Conservation (phyloP, 163 green algal species). For the Volvox carteri region DNA sequence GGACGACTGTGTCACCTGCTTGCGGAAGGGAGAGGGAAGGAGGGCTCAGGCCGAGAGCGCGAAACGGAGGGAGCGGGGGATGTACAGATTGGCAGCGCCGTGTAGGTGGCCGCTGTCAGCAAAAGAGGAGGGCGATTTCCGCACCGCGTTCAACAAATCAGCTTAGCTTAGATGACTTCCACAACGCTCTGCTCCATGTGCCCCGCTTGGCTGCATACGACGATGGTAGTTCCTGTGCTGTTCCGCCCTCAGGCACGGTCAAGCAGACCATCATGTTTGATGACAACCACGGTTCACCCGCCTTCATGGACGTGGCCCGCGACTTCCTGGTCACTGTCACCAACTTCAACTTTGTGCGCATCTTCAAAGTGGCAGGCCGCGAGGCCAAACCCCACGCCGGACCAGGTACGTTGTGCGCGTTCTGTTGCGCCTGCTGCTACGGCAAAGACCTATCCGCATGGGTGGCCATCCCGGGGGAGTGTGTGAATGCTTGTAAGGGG, state of each 20-base stretch:
- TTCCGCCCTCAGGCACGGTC: constrained; percentile 39
- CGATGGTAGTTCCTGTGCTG: no score
- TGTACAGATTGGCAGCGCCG: background rate
- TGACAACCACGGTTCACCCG: constrained; percentile 63
- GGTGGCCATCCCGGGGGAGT: no score
- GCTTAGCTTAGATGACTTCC: no score
- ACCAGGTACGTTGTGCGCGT: constrained; percentile 56
- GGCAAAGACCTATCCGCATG: no score
- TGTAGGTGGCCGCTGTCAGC: no score
- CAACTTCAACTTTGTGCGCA: constrained; percentile 58
- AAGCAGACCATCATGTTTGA: constrained; percentile 66
- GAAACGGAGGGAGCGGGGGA: background rate
- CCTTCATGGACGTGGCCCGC: constrained; percentile 63
- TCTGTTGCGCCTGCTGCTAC: background rate
- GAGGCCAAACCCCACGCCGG: constrained; percentile 79
- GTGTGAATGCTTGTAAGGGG: no score
- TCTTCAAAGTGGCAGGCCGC: constrained; percentile 75
- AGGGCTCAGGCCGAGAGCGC: background rate
- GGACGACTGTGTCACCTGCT: background rate
- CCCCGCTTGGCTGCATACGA: no score
- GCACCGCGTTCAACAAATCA: no score
- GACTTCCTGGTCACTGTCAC: constrained; percentile 75
- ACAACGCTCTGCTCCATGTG: no score
- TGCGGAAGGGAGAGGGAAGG: background rate
- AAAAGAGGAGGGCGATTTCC: no score